Percentiles rank a stretch among this genome's conserved stretches.
Evolutionary conservation across 768 basidiomycete genomes (phyloP).

Genomic region (Boletus reticuloceps): DNA sequence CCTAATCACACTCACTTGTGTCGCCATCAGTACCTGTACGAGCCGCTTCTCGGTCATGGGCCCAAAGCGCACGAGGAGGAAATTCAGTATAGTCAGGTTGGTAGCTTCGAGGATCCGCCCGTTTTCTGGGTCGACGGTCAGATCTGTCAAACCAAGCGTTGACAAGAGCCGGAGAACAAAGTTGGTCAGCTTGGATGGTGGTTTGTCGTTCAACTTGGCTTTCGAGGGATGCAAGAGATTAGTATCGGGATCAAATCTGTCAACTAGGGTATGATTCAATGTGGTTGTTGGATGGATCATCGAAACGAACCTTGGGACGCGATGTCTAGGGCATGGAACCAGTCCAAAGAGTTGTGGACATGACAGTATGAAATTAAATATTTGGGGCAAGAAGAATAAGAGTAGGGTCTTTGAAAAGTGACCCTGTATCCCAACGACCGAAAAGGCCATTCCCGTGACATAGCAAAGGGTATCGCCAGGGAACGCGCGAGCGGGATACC

Average conservation of each 20-base stretch:
- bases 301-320: conserved; percentile 74
- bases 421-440: conserved; percentile 94
- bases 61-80: conserved; percentile 75
- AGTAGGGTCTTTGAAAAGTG: conserved; percentile 97
- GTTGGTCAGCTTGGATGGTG: conserved; percentile 53
- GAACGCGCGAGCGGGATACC: conserved; percentile 95
- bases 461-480: conserved; percentile 98
- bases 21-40: conserved; percentile 65
- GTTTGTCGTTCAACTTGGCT: conserved; percentile 49
- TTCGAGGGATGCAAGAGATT: conserved; percentile 79
- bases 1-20: conserved; percentile 54
- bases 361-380: conserved; percentile 95
- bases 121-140: conserved; percentile 53
- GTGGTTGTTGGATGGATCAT: neutral
- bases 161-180: conserved; percentile 60
- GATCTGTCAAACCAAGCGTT: conserved; percentile 60
- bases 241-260: conserved; percentile 71
- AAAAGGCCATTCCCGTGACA: conserved; percentile 97
- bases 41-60: conserved; percentile 84
- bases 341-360: conserved; percentile 94
- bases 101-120: conserved; percentile 67
- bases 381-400: conserved; percentile 95
- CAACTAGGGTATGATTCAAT: neutral
- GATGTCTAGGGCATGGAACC: conserved; percentile 91
- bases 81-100: conserved; percentile 91